Percentiles rank a stretch among this genome's conserved stretches.
phyloP scores from a whole-genome alignment of 108 stramenopile genomes.

The Cyclostephanos tholiformis region DNA sequence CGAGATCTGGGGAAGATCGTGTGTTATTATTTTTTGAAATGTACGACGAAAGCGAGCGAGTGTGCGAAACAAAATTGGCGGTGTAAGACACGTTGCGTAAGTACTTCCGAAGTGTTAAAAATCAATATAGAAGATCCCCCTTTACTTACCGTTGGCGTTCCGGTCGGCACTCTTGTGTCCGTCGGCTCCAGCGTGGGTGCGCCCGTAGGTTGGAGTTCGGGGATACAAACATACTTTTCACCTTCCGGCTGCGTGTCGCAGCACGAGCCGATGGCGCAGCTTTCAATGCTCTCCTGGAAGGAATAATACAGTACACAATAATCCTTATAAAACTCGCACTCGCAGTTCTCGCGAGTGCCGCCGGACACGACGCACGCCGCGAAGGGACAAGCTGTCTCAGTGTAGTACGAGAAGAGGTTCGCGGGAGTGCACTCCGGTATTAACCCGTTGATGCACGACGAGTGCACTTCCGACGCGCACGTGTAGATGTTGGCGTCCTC shows the following conservation, averaged over 20 bases:
- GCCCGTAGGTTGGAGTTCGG: constrained; percentile 31
- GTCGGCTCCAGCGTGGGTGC: constrained; percentile 29
- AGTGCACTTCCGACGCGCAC: constrained; percentile 32
- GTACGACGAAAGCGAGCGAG: too few species aligned
- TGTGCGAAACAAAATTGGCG: not conserved
- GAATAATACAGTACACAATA: constrained; percentile 41
- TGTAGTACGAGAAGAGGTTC: constrained; percentile 30
- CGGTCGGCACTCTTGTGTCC: not conserved
- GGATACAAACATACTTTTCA: constrained; percentile 27
- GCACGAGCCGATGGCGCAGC: constrained; percentile 35
- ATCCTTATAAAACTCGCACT: constrained; percentile 29
- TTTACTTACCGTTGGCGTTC: constrained; percentile 23
- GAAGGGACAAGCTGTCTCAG: constrained; percentile 42
- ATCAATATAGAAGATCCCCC: not conserved
- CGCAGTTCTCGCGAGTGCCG: constrained; percentile 22
- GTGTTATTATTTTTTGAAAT: not conserved
- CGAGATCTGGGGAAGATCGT: not conserved
- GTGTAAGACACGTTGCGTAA: not conserved
- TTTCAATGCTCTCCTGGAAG: constrained; percentile 23
- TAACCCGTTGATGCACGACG: constrained; percentile 12
- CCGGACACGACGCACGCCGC: constrained; percentile 26
- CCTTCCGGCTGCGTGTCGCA: constrained; percentile 22
- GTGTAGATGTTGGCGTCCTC: constrained; percentile 18
- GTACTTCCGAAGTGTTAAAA: too few species aligned
- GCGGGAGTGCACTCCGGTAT: constrained; percentile 29